phyloP scores from a whole-genome alignment of 23 red algal genomes.

The Pyropia yezoensis region DNA sequence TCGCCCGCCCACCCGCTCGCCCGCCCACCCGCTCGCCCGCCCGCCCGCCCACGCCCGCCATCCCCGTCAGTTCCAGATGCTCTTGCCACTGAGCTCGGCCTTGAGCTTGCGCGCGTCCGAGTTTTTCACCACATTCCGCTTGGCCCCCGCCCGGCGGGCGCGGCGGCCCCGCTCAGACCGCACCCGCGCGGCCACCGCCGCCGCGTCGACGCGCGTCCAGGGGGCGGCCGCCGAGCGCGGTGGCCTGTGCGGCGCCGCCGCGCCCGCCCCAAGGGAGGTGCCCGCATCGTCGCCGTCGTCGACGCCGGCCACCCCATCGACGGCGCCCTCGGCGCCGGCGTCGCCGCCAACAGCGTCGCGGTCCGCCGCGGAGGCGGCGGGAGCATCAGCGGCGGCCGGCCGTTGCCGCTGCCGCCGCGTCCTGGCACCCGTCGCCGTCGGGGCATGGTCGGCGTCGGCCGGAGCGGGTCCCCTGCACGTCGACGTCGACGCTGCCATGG shows the following conservation, averaged over 20 bases:
- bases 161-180: constrained; percentile 34
- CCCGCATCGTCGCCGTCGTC: neutral
- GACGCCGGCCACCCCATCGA: no score
- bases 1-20: no score
- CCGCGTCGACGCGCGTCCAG: constrained; percentile 12
- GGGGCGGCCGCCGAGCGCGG: neutral
- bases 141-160: constrained; percentile 21
- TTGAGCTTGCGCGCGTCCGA: constrained; percentile 53
- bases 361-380: no score
- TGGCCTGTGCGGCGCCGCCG: neutral
- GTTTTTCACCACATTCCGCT: constrained; percentile 60
- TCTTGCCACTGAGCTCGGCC: constrained; percentile 10
- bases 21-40: no score
- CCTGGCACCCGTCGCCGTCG: no score
- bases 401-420: no score
- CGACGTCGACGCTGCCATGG: neutral
- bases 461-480: neutral
- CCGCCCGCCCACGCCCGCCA: no score
- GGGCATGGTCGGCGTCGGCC: neutral
- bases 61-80: no score
- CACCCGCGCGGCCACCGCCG: constrained; percentile 39
- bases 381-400: no score
- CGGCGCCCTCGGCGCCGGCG: no score
- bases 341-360: no score
- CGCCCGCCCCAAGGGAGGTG: neutral